These are phyloP conservation scores for Aspergillus amoenus DNA, from an alignment of 2,329 filamentous ascomycete genomes.

Conservation along the genomic window DNA sequence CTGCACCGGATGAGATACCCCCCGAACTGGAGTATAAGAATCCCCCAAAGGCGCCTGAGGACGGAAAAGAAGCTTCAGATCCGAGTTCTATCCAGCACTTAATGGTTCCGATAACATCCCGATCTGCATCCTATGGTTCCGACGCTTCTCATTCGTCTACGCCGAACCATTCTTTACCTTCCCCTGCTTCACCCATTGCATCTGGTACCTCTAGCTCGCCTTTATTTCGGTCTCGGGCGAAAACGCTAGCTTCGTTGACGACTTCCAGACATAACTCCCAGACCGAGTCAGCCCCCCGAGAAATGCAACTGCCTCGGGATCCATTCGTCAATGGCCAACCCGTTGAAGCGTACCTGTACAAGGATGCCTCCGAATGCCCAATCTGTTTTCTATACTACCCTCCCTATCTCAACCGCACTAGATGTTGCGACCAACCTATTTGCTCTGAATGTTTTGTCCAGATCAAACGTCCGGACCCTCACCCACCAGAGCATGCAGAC, in stretches of 20 bases:
- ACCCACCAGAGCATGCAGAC: conserved; percentile 74
- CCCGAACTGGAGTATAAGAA: conserved; percentile 61
- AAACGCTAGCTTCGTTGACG: conserved; percentile 80
- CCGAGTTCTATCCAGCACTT: conserved; percentile 65
- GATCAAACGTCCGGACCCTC: conserved; percentile 91
- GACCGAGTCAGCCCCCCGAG: conserved; percentile 71
- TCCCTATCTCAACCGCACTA: conserved; percentile 87
- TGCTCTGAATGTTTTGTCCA: conserved; percentile 99
- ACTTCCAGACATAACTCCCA: conserved; percentile 72
- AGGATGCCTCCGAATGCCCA: conserved; percentile 84
- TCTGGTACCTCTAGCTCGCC: conserved; percentile 52
- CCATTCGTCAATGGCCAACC: conserved; percentile 92
- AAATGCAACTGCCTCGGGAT: conserved; percentile 76
- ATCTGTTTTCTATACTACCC: conserved; percentile 97
- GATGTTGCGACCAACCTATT: conserved; percentile 93
- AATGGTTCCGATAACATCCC: conserved; percentile 74
- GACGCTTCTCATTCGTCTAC: conserved; percentile 67
- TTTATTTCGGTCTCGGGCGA: conserved; percentile 78
- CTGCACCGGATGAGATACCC: conserved; percentile 78
- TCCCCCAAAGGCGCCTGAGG: conserved; percentile 46
- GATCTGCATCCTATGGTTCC: conserved; percentile 76
- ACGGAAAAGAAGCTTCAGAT: conserved; percentile 52
- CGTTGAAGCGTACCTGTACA: conserved; percentile 90
- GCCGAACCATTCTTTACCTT: conserved; percentile 60
- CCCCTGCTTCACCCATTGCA: conserved; percentile 56